Base-by-base conservation (phyloP, 768 basidiomycete species). In the Pulveroboletus frians region DNA sequence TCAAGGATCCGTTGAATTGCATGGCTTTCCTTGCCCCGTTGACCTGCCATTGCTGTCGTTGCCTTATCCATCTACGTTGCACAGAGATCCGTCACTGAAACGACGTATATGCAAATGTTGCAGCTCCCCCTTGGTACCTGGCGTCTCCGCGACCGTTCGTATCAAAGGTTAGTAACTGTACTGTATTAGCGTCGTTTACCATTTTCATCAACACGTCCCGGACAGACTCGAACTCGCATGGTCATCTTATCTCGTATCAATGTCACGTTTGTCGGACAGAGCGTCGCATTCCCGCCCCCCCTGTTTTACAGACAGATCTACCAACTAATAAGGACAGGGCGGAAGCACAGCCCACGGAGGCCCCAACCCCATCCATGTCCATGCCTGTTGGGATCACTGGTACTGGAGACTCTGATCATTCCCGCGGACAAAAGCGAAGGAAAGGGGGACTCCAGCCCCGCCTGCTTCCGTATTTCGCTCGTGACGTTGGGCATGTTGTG, bases 51-150 rank as follows among this genome's bases (percentile, higher is more conserved):
- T 15, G 40, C 3, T 7, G 9, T n/a, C 14, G 17, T 6, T 17
- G 2, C 14, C 20, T 10, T 20, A 31, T 31, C 18, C 14, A 37
- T n/a, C 18, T 5, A n/a, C 42, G 7, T 29, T 18, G 27, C 2
- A 38, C 54, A 92, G 91, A 57, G 91, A 93, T 62, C 90, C 91
- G 0, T 71, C 77, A 1, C 75, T 93, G n/a, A 94, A 93, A 63
- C 83, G 91, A 10, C 80, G 83, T 2, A 58, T 92, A 7, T 94
- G 91, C 69, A 81, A 78, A 62, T 72, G 73, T 2, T 94, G 91
- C 59, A 73, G 78, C 48, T 63, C 72, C 0, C 73, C 84, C 8
- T 71, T 92, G 4, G 56, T 91, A 1, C 84, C 88, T 0, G 91
- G 91, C 11, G 54, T 77, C 1, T 83, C 85, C 1, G 78, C 80